Conservation (phyloP, 257 asterid genomes). For the Coffea canephora region DNA sequence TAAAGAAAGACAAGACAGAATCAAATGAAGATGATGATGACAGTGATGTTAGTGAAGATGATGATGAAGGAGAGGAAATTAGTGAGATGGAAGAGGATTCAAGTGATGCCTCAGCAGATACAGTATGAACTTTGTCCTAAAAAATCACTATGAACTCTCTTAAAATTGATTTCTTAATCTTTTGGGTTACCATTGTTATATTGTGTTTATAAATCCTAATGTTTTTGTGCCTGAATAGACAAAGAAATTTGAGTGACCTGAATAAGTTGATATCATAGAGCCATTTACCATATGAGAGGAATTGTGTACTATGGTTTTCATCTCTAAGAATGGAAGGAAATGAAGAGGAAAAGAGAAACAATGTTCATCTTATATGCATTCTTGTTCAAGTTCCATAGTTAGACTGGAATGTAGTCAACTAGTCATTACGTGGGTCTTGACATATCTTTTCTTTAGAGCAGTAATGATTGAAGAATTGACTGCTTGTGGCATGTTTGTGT, state of each 20-base stretch:
- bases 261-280: neutral
- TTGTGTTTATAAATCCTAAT: neutral
- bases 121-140: neutral
- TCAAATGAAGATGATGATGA: conserved; percentile 16
- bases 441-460: neutral
- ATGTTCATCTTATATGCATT: neutral
- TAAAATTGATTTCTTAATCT: neutral
- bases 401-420: too few relatives aligned
- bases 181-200: neutral
- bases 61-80: neutral
- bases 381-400: neutral
- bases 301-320: neutral
- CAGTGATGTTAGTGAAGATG: neutral
- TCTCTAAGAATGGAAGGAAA: neutral
- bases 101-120: neutral
- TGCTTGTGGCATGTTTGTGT: neutral
- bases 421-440: neutral
- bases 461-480: neutral
- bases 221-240: neutral
- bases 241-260: neutral
- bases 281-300: neutral
- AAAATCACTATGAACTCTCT: neutral
- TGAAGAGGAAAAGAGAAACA: neutral
- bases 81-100: neutral
- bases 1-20: neutral